phyloP scores from a whole-genome alignment of 805 yeast genomes.

The Jamesozyma hellenica region DNA sequence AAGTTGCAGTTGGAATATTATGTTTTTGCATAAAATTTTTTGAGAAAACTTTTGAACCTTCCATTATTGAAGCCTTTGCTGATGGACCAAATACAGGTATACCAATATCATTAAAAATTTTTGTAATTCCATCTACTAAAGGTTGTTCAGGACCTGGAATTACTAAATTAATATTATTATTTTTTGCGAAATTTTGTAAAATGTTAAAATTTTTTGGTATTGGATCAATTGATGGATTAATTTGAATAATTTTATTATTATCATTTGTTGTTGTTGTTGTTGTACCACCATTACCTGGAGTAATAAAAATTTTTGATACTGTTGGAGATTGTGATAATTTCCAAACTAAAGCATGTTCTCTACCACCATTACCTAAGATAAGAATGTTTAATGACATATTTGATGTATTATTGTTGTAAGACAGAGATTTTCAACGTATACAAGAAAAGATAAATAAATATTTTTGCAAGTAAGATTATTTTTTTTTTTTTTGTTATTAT shows the following conservation, averaged over 20 bases:
- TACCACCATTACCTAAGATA: constrained; percentile 94
- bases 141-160: constrained; percentile 99
- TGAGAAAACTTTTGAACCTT: constrained; percentile 92
- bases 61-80: constrained; percentile 82
- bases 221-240: constrained; percentile 47
- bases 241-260: constrained; percentile 50
- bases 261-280: constrained; percentile 27
- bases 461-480: no score
- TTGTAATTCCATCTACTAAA: constrained; percentile 82
- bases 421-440: no score
- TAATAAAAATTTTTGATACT: constrained; percentile 70
- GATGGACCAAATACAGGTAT: constrained; percentile 97
- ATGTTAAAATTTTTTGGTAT: constrained; percentile 56
- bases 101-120: constrained; percentile 67
- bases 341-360: constrained; percentile 97
- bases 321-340: constrained; percentile 68
- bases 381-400: constrained; percentile 47
- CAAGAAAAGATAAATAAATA: no score
- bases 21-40: constrained; percentile 90
- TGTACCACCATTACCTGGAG: constrained; percentile 98
- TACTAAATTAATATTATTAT: constrained; percentile 58
- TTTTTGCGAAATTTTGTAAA: constrained; percentile 65
- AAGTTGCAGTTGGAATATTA: constrained; percentile 88
- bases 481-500: no score
- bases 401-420: neutral